A percentile compares a stretch with the other conserved stretches of the same genome.
Evolutionary conservation across 352 stramenopile species (phyloP).

Genomic region (Globisporangium spinosum): DNA sequence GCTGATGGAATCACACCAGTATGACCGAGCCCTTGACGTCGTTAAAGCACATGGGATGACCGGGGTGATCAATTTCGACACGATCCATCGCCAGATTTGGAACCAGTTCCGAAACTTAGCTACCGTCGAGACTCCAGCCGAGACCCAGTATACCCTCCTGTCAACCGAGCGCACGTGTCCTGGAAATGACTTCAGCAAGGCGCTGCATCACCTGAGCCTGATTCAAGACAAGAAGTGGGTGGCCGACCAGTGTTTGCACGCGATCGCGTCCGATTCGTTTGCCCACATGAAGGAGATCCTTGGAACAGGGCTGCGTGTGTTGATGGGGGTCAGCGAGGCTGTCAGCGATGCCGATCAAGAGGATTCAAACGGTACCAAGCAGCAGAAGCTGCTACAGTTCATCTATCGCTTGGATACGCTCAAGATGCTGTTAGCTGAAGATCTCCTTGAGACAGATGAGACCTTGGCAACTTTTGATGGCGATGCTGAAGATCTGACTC

Average conservation of each 20-base stretch:
- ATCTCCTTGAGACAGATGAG: constrained; percentile 32
- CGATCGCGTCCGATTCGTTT: constrained; percentile 37
- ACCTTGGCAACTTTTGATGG: constrained; percentile 10
- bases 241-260: constrained; percentile 35
- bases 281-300: constrained; percentile 61
- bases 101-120: constrained; percentile 30
- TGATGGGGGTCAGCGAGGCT: constrained; percentile 13
- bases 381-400: constrained; percentile 28
- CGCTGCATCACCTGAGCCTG: constrained; percentile 41
- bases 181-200: constrained; percentile 24
- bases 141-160: constrained; percentile 2
- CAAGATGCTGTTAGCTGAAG: constrained; percentile 36
- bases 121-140: constrained; percentile 3
- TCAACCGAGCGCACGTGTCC: constrained; percentile 6
- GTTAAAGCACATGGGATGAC: constrained; percentile 19
- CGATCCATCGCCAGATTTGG: constrained; percentile 53
- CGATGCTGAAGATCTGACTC: constrained; percentile 18
- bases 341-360: neutral
- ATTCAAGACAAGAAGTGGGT: constrained; percentile 50
- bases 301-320: constrained; percentile 34
- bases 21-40: constrained; percentile 36
- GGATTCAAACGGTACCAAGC: constrained; percentile 13
- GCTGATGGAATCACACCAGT: constrained; percentile 32
- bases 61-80: constrained; percentile 30
- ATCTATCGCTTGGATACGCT: constrained; percentile 51